phyloP scores from a whole-genome alignment of 164 flowering plant species.

The Protea cynaroides region DNA sequence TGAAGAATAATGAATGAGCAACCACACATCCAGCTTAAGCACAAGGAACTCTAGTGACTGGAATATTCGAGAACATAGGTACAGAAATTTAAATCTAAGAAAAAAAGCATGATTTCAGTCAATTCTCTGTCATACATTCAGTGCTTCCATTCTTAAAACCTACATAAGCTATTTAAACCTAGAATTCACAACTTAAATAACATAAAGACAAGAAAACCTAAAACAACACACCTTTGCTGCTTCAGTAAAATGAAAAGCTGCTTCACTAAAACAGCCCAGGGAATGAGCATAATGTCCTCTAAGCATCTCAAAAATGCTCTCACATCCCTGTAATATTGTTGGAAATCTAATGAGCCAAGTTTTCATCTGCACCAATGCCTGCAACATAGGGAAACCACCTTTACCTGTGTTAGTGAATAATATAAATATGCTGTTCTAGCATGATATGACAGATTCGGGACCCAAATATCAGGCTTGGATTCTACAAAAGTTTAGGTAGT shows the following conservation, averaged over 20 bases:
- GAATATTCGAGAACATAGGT: neutral
- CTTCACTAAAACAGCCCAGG: constrained; percentile 79
- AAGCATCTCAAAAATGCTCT: constrained; percentile 82
- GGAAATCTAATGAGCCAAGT: constrained; percentile 82
- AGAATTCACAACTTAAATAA: neutral
- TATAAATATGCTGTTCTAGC: neutral
- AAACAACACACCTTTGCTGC: constrained; percentile 62
- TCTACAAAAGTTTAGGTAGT: no score
- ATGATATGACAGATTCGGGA: neutral
- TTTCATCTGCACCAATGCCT: constrained; percentile 92
- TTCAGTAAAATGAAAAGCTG: constrained; percentile 84
- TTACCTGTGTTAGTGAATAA: neutral
- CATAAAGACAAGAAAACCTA: neutral
- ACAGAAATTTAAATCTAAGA: neutral
- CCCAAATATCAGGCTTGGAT: neutral
- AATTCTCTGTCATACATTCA: no score
- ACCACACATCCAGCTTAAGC: neutral
- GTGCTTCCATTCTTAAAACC: no score
- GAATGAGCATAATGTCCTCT: constrained; percentile 96
- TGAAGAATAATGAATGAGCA: neutral
- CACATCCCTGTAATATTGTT: constrained; percentile 79
- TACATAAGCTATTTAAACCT: neutral
- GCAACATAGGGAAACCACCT: constrained; percentile 16
- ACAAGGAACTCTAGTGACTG: neutral
- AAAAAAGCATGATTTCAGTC: neutral